These are phyloP conservation scores for Firmiana major DNA, from an alignment of 345 rosid genomes.

Conservation along the genomic window DNA sequence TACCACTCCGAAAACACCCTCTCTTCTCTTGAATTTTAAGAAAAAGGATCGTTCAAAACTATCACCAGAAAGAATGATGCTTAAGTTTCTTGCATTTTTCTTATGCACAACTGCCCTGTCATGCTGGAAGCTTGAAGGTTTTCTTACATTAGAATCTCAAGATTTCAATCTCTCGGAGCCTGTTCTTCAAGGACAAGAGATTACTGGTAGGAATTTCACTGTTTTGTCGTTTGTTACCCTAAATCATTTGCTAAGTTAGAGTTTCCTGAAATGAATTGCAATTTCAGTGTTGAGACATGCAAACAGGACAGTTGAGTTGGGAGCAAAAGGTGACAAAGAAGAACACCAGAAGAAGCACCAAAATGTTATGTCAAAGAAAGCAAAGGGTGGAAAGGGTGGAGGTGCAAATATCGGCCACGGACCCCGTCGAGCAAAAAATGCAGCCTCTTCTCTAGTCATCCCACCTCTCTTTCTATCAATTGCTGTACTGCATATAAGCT, in stretches of 20 bases:
- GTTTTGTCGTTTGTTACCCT: neutral
- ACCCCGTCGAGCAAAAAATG: constrained; percentile 9
- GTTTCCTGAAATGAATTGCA: neutral
- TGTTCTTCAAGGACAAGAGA: constrained; percentile 7
- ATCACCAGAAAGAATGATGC: constrained; percentile 8
- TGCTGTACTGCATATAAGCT: neutral
- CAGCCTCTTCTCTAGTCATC: constrained; percentile 12
- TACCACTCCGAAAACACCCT: neutral
- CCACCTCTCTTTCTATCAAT: constrained; percentile 13
- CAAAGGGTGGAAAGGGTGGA: constrained; percentile 31
- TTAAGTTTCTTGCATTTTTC: constrained; percentile 16
- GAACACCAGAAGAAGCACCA: neutral
- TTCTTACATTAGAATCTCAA: neutral
- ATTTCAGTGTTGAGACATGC: neutral
- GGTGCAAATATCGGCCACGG: constrained; percentile 25
- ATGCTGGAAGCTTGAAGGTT: constrained; percentile 14
- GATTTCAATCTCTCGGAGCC: constrained; percentile 11
- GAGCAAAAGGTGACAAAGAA: neutral
- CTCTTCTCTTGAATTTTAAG: neutral
- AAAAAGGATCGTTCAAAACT: neutral
- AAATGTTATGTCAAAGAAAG: constrained; percentile 1
- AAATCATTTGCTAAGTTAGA: neutral
- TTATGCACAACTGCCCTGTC: constrained; percentile 16
- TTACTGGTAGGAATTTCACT: constrained; percentile 21
- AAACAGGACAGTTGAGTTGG: neutral